Percentiles rank a stretch among this genome's conserved stretches.
phyloP scores from a whole-genome alignment of 768 basidiomycete genomes.

The Lactarius psammicola region DNA sequence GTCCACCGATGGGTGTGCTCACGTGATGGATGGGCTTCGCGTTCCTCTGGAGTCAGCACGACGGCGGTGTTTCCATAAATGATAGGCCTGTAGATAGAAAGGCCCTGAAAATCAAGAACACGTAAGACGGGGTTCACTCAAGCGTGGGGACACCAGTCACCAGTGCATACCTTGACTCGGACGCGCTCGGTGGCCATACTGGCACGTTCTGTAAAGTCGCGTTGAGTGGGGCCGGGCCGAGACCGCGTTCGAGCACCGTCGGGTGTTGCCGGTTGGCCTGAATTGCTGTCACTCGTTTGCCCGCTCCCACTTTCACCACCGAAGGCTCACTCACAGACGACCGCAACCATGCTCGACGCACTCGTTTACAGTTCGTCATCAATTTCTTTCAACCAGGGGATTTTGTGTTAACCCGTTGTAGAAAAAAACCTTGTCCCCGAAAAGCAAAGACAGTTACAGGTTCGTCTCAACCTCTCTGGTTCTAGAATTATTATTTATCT shows the following conservation, averaged over 20 bases:
- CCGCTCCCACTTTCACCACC: conserved; percentile 12
- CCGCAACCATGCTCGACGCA: conserved; percentile 49
- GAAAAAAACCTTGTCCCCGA: conserved; percentile 65
- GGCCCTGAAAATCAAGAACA: conserved; percentile 51
- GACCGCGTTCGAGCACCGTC: conserved; percentile 33
- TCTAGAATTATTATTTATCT: background rate
- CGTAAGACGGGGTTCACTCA: conserved; percentile 21
- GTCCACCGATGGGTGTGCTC: conserved; percentile 98
- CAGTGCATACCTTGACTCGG: conserved; percentile 66
- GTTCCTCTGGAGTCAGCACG: conserved; percentile 72
- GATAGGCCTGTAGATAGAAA: conserved; percentile 84
- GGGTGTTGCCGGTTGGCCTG: conserved; percentile 32
- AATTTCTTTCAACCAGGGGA: background rate
- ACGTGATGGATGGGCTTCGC: conserved; percentile 49
- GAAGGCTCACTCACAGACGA: background rate
- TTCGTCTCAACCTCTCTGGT: conserved; percentile 33
- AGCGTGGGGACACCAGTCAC: background rate
- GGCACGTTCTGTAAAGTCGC: conserved; percentile 6
- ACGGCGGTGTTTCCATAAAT: conserved; percentile 94
- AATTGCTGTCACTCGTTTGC: conserved; percentile 26
- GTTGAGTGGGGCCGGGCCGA: conserved; percentile 7
- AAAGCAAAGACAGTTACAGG: conserved; percentile 68
- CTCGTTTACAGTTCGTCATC: conserved; percentile 61
- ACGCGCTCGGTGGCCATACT: conserved; percentile 68
- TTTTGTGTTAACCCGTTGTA: conserved; percentile 28